These are phyloP conservation scores for Lachnellula subtilissima DNA, from an alignment of 2,329 filamentous ascomycete species.

Conservation along the genomic window DNA sequence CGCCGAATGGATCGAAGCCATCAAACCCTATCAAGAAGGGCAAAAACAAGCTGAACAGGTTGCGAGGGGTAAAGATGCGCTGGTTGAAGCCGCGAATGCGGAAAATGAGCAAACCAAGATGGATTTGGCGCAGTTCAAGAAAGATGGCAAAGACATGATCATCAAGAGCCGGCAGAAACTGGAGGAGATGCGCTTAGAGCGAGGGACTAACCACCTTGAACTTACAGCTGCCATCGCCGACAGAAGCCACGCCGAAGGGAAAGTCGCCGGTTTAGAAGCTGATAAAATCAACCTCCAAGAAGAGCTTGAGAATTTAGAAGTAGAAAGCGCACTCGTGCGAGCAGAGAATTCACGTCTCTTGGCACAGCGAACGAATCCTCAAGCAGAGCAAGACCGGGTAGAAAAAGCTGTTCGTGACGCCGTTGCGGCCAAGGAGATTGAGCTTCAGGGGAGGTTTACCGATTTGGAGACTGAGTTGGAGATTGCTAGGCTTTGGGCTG, in stretches of 20 bases:
- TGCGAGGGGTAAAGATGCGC: not conserved
- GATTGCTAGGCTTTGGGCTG: not conserved
- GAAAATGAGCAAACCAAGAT: not conserved
- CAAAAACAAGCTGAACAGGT: not conserved
- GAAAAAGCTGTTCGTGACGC: not conserved
- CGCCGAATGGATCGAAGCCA: not conserved
- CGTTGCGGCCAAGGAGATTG: not conserved
- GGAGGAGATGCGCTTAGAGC: not conserved
- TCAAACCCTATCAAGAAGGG: not conserved
- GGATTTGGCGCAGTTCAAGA: not conserved
- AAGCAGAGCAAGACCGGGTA: not conserved
- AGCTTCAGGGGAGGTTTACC: not conserved
- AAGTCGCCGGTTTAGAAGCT: not conserved
- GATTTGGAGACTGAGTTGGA: not conserved
- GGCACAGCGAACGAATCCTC: not conserved
- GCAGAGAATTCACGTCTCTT: not conserved
- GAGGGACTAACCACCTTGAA: not conserved
- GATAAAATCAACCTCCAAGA: not conserved
- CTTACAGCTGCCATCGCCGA: not conserved
- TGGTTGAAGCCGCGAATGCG: not conserved
- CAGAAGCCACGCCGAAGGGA: not conserved
- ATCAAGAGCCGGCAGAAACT: not conserved
- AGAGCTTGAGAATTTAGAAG: not conserved
- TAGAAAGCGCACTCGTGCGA: not conserved
- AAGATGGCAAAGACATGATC: not conserved